phyloP scores from a whole-genome alignment of 106 monocot genomes.

The Dendrobium officinale region DNA sequence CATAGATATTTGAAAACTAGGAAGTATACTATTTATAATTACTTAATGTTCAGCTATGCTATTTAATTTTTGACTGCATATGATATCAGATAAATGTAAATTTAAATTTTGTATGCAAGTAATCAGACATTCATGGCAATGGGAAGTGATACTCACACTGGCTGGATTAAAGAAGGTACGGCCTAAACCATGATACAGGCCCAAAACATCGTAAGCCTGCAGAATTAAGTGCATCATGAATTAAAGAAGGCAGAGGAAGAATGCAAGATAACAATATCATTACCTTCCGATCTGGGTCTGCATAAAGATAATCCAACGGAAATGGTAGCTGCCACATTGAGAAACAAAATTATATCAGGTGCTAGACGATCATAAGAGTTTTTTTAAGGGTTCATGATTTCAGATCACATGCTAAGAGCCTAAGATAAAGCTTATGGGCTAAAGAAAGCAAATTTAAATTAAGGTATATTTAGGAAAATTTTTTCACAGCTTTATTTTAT shows the following conservation, averaged over 20 bases:
- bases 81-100: too few relatives aligned
- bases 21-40: too few relatives aligned
- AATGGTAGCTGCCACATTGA: slow-evolving; percentile 53
- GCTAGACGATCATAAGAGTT: neutral
- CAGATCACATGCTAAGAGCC: neutral
- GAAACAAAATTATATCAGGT: neutral
- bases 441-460: neutral
- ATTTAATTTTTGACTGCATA: too few relatives aligned
- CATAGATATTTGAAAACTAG: too few relatives aligned
- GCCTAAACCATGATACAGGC: slow-evolving; percentile 71
- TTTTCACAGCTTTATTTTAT: too few relatives aligned
- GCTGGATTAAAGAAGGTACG: slow-evolving; percentile 93
- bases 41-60: too few relatives aligned
- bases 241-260: neutral
- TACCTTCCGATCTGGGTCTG: slow-evolving; percentile 77
- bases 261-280: slow-evolving; percentile 12
- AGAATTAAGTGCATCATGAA: slow-evolving; percentile 6
- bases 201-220: slow-evolving; percentile 72
- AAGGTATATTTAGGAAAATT: neutral
- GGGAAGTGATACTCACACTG: slow-evolving; percentile 49
- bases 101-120: neutral
- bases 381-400: neutral
- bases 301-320: slow-evolving; percentile 69
- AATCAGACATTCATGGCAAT: neutral
- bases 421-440: neutral